phyloP scores from a whole-genome alignment of 495 filamentous ascomycete genomes.

The Neurospora tetraspora region DNA sequence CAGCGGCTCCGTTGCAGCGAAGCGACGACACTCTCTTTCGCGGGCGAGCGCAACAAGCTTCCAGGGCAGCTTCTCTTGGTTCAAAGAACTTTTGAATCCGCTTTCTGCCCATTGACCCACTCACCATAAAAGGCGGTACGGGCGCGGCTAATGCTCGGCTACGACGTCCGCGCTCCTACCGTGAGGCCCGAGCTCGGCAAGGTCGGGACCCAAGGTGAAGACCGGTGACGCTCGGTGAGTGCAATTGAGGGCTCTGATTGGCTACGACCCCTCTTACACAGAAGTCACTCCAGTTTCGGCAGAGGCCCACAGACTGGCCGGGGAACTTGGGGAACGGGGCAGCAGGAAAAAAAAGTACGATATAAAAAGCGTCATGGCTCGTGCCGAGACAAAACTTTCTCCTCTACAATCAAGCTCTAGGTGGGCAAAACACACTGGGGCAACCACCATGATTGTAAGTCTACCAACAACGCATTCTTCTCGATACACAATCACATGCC shows the following conservation, averaged over 20 bases:
- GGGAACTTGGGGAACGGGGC: background rate
- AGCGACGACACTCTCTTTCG: background rate
- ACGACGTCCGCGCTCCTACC: background rate
- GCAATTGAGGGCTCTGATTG: slow-evolving; percentile 8
- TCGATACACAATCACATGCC: background rate
- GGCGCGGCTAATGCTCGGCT: background rate
- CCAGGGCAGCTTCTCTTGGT: background rate
- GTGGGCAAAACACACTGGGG: background rate
- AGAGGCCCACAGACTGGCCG: background rate
- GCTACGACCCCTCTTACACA: background rate
- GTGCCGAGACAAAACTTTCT: background rate
- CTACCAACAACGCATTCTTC: background rate
- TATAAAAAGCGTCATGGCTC: background rate
- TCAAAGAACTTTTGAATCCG: background rate
- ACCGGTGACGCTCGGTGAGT: background rate
- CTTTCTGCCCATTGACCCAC: background rate
- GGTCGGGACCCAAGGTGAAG: background rate
- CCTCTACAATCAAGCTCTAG: background rate
- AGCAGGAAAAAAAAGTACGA: background rate
- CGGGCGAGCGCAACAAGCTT: background rate
- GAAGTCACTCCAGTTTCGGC: background rate
- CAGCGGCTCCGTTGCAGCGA: background rate
- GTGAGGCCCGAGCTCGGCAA: background rate
- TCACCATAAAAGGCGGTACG: background rate
- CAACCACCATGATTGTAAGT: slow-evolving; percentile 17